Conservation (phyloP, 805 yeast species). For the Pichia scutulata region DNA sequence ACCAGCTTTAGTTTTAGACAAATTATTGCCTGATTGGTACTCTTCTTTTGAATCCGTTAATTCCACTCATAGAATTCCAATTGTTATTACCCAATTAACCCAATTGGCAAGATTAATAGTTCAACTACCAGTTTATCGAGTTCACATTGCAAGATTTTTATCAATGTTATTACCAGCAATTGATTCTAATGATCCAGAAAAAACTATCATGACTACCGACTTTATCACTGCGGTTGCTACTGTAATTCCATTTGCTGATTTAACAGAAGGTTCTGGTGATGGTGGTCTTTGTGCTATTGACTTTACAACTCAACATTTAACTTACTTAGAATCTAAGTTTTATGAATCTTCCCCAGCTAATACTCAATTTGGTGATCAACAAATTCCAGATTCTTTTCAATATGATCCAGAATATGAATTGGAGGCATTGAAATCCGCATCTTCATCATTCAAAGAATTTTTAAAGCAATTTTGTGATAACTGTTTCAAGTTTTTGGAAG, state of each 20-base stretch:
- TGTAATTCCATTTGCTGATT: conserved; percentile 63
- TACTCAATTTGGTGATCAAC: conserved; percentile 15
- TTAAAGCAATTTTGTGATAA: conserved; percentile 49
- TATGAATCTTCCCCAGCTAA: conserved; percentile 27
- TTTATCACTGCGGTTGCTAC: conserved; percentile 64
- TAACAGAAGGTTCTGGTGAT: conserved; percentile 39
- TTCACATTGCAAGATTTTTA: conserved; percentile 71
- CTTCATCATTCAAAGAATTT: conserved; percentile 60
- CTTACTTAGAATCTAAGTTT: conserved; percentile 39
- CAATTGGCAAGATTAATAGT: conserved; percentile 64
- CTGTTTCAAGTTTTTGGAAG: conserved; percentile 57
- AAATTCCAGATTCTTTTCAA: conserved; percentile 24
- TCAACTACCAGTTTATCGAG: conserved; percentile 51
- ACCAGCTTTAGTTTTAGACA: conserved; percentile 47
- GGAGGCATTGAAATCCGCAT: conserved; percentile 61
- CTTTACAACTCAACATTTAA: conserved; percentile 59
- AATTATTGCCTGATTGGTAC: conserved; percentile 63
- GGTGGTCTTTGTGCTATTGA: conserved; percentile 36
- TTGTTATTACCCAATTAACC: conserved; percentile 62
- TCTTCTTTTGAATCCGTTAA: conserved; percentile 57
- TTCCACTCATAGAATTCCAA: conserved; percentile 71
- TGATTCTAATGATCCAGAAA: conserved; percentile 76
- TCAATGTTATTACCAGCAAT: conserved; percentile 70
- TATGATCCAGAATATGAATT: conserved; percentile 41
- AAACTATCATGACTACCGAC: conserved; percentile 62